phyloP scores from a whole-genome alignment of 1,284 basidiomycete genomes.

The Boletus mariae region DNA sequence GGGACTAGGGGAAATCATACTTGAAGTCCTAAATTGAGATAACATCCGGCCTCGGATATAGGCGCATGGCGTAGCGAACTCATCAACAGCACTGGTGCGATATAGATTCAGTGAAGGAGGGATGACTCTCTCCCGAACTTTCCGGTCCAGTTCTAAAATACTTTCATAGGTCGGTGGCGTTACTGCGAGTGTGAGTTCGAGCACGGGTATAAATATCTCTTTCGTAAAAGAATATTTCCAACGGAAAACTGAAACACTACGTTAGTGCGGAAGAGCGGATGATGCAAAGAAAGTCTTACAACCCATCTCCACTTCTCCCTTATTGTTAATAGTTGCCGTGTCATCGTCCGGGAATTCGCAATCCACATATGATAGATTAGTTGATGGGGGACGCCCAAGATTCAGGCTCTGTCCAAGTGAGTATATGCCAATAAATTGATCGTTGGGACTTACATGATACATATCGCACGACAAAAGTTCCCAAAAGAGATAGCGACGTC shows the following conservation, averaged over 20 bases:
- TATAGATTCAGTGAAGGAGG: slow-evolving; percentile 52
- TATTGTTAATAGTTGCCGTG: slow-evolving; percentile 42
- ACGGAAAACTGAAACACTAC: slow-evolving; percentile 24
- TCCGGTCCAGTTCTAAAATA: slow-evolving; percentile 55
- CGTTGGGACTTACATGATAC: slow-evolving; percentile 40
- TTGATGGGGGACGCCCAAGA: slow-evolving; percentile 53
- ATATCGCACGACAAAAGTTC: slow-evolving; percentile 51
- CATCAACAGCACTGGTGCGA: slow-evolving; percentile 41
- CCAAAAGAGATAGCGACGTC: slow-evolving; percentile 57
- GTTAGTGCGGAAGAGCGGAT: slow-evolving; percentile 11
- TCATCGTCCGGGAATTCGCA: slow-evolving; percentile 55
- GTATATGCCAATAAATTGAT: slow-evolving; percentile 1
- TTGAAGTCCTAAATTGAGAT: slow-evolving; percentile 48
- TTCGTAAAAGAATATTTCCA: slow-evolving; percentile 36
- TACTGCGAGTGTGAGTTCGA: slow-evolving; percentile 49
- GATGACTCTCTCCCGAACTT: slow-evolving; percentile 50
- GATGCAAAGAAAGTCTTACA: slow-evolving; percentile 36
- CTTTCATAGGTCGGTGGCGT: slow-evolving; percentile 50
- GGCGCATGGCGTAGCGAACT: slow-evolving; percentile 45
- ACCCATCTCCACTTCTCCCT: slow-evolving; percentile 45
- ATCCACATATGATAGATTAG: slow-evolving; percentile 53
- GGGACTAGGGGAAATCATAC: slow-evolving; percentile 28
- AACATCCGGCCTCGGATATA: slow-evolving; percentile 49
- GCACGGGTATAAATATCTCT: slow-evolving; percentile 48
- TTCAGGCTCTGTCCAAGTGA: slow-evolving; percentile 41